phyloP scores from a whole-genome alignment of 352 stramenopile species.

The Pythium volutum region DNA sequence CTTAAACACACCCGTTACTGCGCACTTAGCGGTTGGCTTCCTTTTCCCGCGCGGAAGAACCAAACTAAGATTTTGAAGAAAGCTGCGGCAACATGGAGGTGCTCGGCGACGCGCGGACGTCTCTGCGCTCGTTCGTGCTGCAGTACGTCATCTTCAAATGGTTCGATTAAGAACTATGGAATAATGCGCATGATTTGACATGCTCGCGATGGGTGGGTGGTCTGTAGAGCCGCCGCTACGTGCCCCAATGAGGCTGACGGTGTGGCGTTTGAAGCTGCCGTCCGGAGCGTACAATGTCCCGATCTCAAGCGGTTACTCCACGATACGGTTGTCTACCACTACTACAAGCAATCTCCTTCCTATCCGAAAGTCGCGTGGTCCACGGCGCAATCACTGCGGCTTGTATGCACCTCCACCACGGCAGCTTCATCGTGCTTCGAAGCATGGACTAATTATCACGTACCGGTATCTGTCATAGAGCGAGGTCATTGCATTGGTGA shows the following conservation, averaged over 20 bases:
- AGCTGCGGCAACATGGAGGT: slow-evolving; percentile 7
- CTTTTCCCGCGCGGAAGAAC: slow-evolving; percentile 3
- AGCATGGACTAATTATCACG: too few species aligned
- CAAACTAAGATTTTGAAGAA: too few species aligned
- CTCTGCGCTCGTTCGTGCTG: slow-evolving; percentile 9
- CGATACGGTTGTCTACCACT: slow-evolving; percentile 16
- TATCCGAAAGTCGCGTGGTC: slow-evolving; percentile 12
- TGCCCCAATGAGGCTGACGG: background rate
- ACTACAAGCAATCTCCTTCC: slow-evolving; percentile 5
- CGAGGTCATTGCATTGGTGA: slow-evolving; percentile 21
- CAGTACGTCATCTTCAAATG: background rate
- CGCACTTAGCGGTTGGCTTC: too few species aligned
- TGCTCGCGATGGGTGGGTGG: background rate
- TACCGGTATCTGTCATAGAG: slow-evolving; percentile 4
- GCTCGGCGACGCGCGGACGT: slow-evolving; percentile 7
- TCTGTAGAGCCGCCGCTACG: background rate
- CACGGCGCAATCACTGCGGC: background rate
- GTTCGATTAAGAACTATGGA: background rate
- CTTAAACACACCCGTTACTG: too few species aligned
- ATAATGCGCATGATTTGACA: background rate
- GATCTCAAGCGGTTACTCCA: slow-evolving; percentile 16
- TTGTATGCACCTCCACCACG: slow-evolving; percentile 7
- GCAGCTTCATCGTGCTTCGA: too few species aligned
- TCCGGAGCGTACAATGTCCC: background rate
- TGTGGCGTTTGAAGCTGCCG: background rate